Evolutionary conservation across 805 yeast species (phyloP), one percentile per base, ranked within the genome.

Genomic region (Grigorovia transvaalensis): DNA sequence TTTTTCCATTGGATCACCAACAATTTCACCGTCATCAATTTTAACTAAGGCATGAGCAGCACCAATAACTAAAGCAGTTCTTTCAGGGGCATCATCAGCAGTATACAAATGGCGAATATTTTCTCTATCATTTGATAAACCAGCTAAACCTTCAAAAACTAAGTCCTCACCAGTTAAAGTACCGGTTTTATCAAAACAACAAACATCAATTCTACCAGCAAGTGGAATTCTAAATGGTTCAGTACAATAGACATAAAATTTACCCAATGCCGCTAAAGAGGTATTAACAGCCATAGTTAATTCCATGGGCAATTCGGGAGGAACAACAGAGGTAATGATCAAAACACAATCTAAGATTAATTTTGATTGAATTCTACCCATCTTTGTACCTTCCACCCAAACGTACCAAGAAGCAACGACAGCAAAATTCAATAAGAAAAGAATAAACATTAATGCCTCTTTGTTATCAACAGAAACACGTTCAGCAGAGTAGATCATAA

Each of bases 1-100:
- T 71, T 89, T 88, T 72, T 93, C 99, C 98, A 93, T 91, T 56
- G 99, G 97, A 65, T 93, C 99, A 71, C 99, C 99, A 55, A 93
- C 99, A 59, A 90, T 80, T 56, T 93, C 98, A 60, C 98, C 99
- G 66, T 90, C 96, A 62, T 93, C 97, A 54, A 93, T 76, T 62
- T 83, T 81, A 29, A 93, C 99, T 57, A 93, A 77, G 30, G 99
- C 98, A 69, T 93, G 99, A 40, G 96, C 96, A 52, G 97, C 83
- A 55, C 97, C 98, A 57, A 93, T 77, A 42, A 87, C 88, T 55
- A 78, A 74, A 44, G 81, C 73, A 9, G 95, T 83, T 46, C 79
- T 76, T 33, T 68, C 73, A 8, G 96, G 91, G 49, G 88, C 88
- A 45, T 82, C 85, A 29, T 73, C 71, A 18, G 75, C 74, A 23